Evolutionary conservation across 352 stramenopile genomes (phyloP), one percentile per base, ranked within the genome.

Genomic region (Phytophthora megakarya): DNA sequence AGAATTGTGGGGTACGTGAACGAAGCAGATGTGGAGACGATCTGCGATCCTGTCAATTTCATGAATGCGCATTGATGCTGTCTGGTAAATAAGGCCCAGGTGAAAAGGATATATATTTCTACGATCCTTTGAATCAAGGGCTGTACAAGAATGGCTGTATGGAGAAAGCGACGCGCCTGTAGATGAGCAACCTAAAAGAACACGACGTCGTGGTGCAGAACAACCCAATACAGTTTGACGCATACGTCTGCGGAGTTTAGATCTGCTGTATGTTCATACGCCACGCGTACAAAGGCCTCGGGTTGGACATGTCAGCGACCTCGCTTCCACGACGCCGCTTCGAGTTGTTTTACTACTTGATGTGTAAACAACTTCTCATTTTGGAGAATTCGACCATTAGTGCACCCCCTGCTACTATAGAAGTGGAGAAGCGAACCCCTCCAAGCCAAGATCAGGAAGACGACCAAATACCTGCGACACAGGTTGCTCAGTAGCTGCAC

Each of bases 211-310:
- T 67, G 0, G 9, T 47, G 8, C 26, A 52, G 19, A 59, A 63
- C 12, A 67, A 57, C 22, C 58, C 58, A 1, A 57, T 65, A 19
- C 65, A 68, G 23, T 55, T 51, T 10, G 52, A 73, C 16, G n/a
- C 9, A 0, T 65, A 42, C 12, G 68, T 52, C 47, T 73, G 65
- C 28, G 65, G 52, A 0, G 39, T 67, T 8, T 68, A 51, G 21
- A 33, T 68, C 0, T 52, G 57, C 52, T 64, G 53, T 37, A 58
- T 50, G 47, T 68, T 73, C 13, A 57, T 59, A 5, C 45, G 57
- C 3, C 38, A 32, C 0, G 46, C 57, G 0, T n/a, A 56, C 3
- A 25, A 43, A 12, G 45, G 45, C 4, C 7, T 37, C 0, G 13
- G 22, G 4, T 4, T 15, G 1, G 64, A 67, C 15, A 53, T 67